These are phyloP conservation scores for Dictyophora rubrovolvata DNA, from an alignment of 768 basidiomycete genomes.

Conservation along the genomic window DNA sequence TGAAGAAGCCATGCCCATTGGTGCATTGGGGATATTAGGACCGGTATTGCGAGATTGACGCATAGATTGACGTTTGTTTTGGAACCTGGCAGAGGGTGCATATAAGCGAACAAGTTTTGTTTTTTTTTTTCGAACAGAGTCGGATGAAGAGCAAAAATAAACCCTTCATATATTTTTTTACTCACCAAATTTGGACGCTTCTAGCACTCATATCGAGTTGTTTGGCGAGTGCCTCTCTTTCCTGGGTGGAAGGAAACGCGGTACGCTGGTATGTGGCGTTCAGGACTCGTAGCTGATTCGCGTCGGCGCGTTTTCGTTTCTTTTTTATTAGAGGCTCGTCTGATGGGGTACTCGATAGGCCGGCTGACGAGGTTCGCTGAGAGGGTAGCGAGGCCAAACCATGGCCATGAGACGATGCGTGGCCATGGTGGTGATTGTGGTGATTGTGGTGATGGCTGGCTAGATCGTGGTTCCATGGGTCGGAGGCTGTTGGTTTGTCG, in stretches of 20 bases:
- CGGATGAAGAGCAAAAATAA: too few relatives aligned
- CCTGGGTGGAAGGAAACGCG: constrained; percentile 82
- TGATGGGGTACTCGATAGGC: constrained; percentile 49
- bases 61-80: constrained; percentile 80
- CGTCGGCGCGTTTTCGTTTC: constrained; percentile 79
- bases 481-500: too few relatives aligned
- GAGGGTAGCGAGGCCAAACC: background rate
- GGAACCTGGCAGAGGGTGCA: constrained; percentile 50
- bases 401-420: background rate
- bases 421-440: background rate
- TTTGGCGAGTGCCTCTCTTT: constrained; percentile 67
- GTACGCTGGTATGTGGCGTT: constrained; percentile 75
- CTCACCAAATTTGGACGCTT: constrained; percentile 81
- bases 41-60: constrained; percentile 60
- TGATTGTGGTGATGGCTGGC: background rate
- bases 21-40: background rate
- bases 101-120: constrained; percentile 13
- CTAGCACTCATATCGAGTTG: constrained; percentile 74
- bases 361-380: constrained; percentile 29
- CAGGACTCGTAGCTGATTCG: constrained; percentile 66
- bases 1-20: background rate
- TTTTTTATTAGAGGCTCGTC: constrained; percentile 57
- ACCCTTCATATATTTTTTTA: constrained; percentile 9
- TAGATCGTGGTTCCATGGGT: too few relatives aligned
- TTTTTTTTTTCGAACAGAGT: constrained; percentile 13